phyloP scores from a whole-genome alignment of 371 early-diverging fungal genomes.

The Mortierella sp. region DNA sequence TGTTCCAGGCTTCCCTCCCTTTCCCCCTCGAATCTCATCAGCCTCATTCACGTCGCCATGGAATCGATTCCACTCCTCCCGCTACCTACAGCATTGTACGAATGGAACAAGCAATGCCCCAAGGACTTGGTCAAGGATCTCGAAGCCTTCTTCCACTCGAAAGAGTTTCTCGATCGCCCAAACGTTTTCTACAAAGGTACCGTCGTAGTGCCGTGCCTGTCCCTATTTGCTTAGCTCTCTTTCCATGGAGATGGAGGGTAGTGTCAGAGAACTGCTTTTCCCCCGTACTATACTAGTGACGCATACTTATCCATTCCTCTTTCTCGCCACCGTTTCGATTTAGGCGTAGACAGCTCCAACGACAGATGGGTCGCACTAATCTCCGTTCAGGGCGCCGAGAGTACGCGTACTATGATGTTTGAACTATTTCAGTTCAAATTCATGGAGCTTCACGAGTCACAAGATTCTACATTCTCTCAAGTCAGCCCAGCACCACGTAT shows the following conservation, averaged over 20 bases:
- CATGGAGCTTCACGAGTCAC: slow-evolving; percentile 19
- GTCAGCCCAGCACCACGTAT: slow-evolving; percentile 24
- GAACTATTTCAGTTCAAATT: slow-evolving; percentile 11
- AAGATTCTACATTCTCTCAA: slow-evolving; percentile 20
- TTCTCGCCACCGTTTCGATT: not conserved
- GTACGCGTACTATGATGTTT: slow-evolving; percentile 10
- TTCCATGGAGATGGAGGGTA: too few species aligned
- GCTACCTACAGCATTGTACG: slow-evolving; percentile 28
- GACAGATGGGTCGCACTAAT: slow-evolving; percentile 38
- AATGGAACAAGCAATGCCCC: slow-evolving; percentile 40
- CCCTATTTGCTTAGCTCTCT: too few species aligned
- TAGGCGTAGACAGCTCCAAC: slow-evolving; percentile 18
- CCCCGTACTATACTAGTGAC: not conserved
- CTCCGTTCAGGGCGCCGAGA: slow-evolving; percentile 17
- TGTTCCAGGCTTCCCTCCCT: too few species aligned
- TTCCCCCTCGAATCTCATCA: too few species aligned
- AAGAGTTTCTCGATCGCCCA: slow-evolving; percentile 34
- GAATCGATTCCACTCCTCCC: slow-evolving; percentile 27
- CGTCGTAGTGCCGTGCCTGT: too few species aligned
- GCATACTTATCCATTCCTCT: not conserved
- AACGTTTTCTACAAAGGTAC: slow-evolving; percentile 46
- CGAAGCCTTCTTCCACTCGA: slow-evolving; percentile 8
- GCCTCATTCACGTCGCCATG: too few species aligned
- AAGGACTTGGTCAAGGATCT: slow-evolving; percentile 26
- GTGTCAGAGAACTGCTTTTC: too few species aligned